These are phyloP conservation scores for Wickerhamomyces bisporus DNA, from an alignment of 805 yeast species.

Conservation along the genomic window DNA sequence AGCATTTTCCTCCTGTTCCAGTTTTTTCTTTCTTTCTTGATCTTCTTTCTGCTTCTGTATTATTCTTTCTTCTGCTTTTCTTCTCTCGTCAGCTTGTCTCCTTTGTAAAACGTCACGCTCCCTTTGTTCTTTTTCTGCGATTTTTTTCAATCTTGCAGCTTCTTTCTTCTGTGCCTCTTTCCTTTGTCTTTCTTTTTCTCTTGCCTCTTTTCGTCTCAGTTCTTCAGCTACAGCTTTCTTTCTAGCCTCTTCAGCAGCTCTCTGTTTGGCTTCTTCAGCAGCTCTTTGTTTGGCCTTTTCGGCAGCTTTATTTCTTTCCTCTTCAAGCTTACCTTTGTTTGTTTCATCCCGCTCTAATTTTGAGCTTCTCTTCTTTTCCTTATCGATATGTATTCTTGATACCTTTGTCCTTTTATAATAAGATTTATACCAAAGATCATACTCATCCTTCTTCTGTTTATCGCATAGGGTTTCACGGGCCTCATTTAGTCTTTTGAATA, in stretches of 20 bases:
- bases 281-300: background rate
- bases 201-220: conserved; percentile 4
- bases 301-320: conserved; percentile 1
- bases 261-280: background rate
- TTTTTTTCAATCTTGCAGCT: conserved; percentile 3
- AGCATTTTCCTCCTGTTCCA: conserved; percentile 5
- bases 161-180: conserved; percentile 1
- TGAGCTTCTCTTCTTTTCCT: background rate
- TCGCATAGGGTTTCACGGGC: conserved; percentile 14
- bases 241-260: conserved; percentile 3
- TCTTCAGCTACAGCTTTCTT: conserved; percentile 2
- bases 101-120: conserved; percentile 19
- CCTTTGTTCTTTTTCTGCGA: conserved; percentile 19
- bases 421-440: conserved; percentile 15
- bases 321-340: conserved; percentile 4
- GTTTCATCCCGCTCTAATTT: background rate
- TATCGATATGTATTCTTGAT: background rate
- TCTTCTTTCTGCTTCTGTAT: background rate
- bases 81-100: conserved; percentile 9
- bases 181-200: conserved; percentile 1
- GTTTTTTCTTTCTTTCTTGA: background rate
- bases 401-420: conserved; percentile 9
- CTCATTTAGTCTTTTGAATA: conserved; percentile 14
- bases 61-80: conserved; percentile 1
- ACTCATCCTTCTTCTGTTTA: background rate